Base-by-base conservation (phyloP, 2,329 filamentous ascomycete genomes). In the Elsinoe batatas region DNA sequence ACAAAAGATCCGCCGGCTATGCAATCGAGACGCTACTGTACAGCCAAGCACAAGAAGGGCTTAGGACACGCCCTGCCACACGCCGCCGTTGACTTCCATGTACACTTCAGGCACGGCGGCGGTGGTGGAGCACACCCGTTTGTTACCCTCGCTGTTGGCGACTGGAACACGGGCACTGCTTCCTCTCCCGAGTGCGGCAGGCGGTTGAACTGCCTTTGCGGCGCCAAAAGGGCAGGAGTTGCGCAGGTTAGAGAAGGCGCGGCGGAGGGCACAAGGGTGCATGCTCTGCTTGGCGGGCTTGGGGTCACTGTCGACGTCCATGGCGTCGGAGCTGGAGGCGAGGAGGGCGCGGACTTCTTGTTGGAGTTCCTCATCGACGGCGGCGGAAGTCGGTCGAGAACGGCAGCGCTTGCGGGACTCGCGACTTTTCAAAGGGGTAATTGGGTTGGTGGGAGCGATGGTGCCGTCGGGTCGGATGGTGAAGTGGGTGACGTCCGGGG, bases 261-360 rank as follows among this genome's bases (percentile, higher is more conserved):
- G 18, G 60, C 62, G 20, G 64, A 64, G 37, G 62, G 63, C 17
- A 63, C 63, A 46, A 62, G 63, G 42, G 63, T 63, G 35, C 57
- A 51, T 36, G 56, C 58, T 53, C 59, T 56, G 49, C 22, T 56
- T 32, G 12, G 50, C 57, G 43, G 57, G 55, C 50, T 57, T 42
- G 17, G 64, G 61, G 33, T 60, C 59, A 49, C 63, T 59, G 22
- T 64, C 62, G 36, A 64, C 56, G 36, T 66, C 64, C 56, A 62
- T 61, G 32, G 61, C 55, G 13, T 60, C 57, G 38, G 62, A 60
- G 37, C 64, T 62, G 10, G 60, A 58, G 18, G 66, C 63, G 37
- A 68, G 62, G 49, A 65, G 56, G 43, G 64, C 60, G 36, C 66
- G 67, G 11, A 68, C 64, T 59, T 69, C 66, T 59, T 68, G 64